Evolutionary conservation across 345 rosid genomes (phyloP).

Genomic region (Barbarea vulgaris): DNA sequence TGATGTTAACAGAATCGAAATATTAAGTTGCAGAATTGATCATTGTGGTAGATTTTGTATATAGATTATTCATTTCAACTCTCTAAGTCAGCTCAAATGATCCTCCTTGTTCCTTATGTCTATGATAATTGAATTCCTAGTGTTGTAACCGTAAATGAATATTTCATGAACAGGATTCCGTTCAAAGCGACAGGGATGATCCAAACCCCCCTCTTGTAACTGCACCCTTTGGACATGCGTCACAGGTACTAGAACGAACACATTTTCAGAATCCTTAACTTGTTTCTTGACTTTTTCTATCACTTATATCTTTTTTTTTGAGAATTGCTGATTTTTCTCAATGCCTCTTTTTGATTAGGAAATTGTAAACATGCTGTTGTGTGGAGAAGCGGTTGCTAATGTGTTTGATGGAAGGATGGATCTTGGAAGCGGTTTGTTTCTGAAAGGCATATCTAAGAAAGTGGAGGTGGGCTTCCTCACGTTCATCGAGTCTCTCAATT

Average conservation of each 20-base stretch:
- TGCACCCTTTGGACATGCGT: conserved; percentile 99
- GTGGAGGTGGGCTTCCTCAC: conserved; percentile 99
- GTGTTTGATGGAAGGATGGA: conserved; percentile 98
- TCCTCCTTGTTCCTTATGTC: conserved; percentile 1
- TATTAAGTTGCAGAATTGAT: conserved; percentile 11
- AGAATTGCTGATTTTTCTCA: conserved; percentile 12
- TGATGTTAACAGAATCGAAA: neutral
- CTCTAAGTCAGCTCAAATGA: neutral
- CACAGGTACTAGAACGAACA: conserved; percentile 65
- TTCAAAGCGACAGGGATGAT: conserved; percentile 97
- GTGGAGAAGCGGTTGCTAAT: conserved; percentile 96
- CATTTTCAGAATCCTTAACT: neutral
- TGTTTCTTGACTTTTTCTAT: conserved; percentile 14
- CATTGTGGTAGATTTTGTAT: conserved; percentile 5
- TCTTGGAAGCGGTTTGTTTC: conserved; percentile 94
- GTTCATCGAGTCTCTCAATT: conserved; percentile 86
- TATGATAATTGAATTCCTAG: neutral
- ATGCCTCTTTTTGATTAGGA: conserved; percentile 57
- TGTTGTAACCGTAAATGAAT: conserved; percentile 5
- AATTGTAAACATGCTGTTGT: conserved; percentile 88
- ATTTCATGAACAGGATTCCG: conserved; percentile 53
- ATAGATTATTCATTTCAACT: neutral
- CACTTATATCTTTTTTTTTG: conserved; percentile 10
- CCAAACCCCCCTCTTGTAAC: conserved; percentile 89
- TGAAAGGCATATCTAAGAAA: conserved; percentile 74